Evolutionary conservation across 2,329 filamentous ascomycete genomes (phyloP).

Genomic region (Blumeriella jaapii): DNA sequence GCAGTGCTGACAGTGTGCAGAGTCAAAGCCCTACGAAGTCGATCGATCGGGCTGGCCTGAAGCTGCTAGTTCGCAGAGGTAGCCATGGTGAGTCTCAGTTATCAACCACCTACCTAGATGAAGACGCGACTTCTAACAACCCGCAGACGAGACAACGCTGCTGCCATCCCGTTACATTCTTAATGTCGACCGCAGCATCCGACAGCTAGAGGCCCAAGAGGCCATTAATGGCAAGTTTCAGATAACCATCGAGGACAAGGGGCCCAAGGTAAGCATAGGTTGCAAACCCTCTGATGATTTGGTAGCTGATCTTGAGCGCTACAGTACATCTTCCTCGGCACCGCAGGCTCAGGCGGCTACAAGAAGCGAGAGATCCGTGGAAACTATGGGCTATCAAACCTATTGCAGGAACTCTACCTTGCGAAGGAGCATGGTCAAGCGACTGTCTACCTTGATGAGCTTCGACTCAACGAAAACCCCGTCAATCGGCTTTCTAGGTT

Average conservation of each 20-base stretch:
- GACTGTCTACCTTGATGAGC: conserved; percentile 83
- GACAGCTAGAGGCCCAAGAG: conserved; percentile 70
- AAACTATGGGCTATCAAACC: conserved; percentile 94
- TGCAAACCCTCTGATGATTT: background rate
- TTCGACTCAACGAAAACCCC: conserved; percentile 87
- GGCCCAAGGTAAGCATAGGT: conserved; percentile 58
- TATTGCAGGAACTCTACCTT: conserved; percentile 86
- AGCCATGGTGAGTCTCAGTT: conserved; percentile 24
- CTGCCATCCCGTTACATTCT: conserved; percentile 72
- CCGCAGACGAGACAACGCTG: conserved; percentile 58
- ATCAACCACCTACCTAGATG: background rate
- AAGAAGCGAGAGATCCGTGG: conserved; percentile 86
- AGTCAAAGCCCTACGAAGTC: conserved; percentile 14
- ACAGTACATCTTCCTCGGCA: conserved; percentile 74
- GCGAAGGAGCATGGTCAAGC: conserved; percentile 85
- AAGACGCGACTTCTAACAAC: conserved; percentile 7
- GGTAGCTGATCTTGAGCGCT: conserved; percentile 1
- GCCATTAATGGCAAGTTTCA: conserved; percentile 92
- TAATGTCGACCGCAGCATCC: conserved; percentile 72
- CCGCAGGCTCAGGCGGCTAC: conserved; percentile 73
- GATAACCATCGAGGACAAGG: conserved; percentile 93
- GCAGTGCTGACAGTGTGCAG: conserved; percentile 13
- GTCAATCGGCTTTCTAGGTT: conserved; percentile 77
- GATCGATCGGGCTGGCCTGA: conserved; percentile 14
- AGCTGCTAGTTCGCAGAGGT: conserved; percentile 22